These are phyloP conservation scores for Nakazawaea holstii DNA, from an alignment of 805 yeast genomes.

Conservation along the genomic window DNA sequence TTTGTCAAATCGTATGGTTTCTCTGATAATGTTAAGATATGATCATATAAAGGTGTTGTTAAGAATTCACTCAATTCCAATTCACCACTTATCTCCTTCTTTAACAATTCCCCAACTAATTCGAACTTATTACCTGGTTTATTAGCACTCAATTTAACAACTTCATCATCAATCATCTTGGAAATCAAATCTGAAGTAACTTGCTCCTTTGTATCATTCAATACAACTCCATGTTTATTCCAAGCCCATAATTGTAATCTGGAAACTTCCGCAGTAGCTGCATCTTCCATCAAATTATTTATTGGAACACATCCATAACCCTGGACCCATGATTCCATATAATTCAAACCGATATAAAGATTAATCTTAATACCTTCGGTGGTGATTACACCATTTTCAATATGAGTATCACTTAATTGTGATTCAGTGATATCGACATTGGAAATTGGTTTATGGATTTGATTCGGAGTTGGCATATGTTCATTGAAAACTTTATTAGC, in stretches of 20 bases:
- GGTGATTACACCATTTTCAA: constrained; percentile 59
- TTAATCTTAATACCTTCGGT: constrained; percentile 67
- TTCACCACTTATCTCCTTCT: constrained; percentile 68
- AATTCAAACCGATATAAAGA: constrained; percentile 69
- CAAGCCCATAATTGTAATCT: constrained; percentile 80
- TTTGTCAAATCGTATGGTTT: constrained; percentile 24
- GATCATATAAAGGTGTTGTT: constrained; percentile 72
- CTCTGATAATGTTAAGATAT: constrained; percentile 45
- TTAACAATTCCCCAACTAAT: constrained; percentile 64
- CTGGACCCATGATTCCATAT: constrained; percentile 83
- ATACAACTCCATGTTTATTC: constrained; percentile 64
- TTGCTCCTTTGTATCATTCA: constrained; percentile 51
- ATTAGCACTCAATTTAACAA: constrained; percentile 38
- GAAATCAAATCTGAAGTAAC: constrained; percentile 58
- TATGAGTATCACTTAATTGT: constrained; percentile 59
- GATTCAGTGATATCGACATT: constrained; percentile 38
- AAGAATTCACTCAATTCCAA: constrained; percentile 67
- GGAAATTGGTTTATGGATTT: constrained; percentile 33
- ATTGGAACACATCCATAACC: constrained; percentile 84
- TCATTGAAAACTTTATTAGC: constrained; percentile 69
- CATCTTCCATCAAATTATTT: constrained; percentile 83
- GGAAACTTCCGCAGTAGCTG: constrained; percentile 85
- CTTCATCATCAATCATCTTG: constrained; percentile 56
- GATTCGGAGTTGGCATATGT: constrained; percentile 81
- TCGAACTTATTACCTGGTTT: constrained; percentile 63